These are phyloP conservation scores for Sindora glabra DNA, from an alignment of 306 rosid species.

Conservation along the genomic window DNA sequence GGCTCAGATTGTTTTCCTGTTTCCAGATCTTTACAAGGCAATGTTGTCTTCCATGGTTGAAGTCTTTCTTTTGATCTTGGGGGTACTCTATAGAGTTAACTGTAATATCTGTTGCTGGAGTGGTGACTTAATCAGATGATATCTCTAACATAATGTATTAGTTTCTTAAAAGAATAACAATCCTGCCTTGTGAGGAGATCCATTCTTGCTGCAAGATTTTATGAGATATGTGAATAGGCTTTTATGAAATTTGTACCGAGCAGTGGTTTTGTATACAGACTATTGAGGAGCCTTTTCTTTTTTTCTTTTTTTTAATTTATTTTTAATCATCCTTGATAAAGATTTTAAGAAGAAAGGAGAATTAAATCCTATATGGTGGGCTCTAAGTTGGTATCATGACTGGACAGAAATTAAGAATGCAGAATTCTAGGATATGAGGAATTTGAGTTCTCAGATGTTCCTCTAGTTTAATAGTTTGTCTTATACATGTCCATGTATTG, in stretches of 20 bases:
- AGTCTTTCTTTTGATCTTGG: neutral
- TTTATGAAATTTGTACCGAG: neutral
- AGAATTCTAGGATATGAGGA: neutral
- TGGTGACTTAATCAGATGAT: neutral
- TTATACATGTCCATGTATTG: neutral
- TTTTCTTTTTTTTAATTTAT: neutral
- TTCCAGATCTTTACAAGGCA: neutral
- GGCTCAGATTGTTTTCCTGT: neutral
- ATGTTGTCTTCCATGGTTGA: neutral
- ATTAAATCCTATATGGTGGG: neutral
- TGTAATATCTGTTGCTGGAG: neutral
- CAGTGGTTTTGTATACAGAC: no score
- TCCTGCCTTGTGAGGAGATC: neutral
- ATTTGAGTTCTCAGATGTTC: neutral
- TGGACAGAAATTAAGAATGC: neutral
- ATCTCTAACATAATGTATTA: neutral
- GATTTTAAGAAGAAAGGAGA: no score
- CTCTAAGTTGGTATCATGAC: neutral
- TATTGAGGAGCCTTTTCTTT: neutral
- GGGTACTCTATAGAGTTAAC: neutral
- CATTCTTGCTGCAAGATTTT: neutral
- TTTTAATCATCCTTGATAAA: no score
- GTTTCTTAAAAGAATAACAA: neutral
- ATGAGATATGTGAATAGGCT: neutral
- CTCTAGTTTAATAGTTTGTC: neutral